A percentile compares a stretch with the other conserved stretches of the same genome.
These are phyloP conservation scores for Trichoderma atroviride DNA, from an alignment of 2,329 filamentous ascomycete genomes.

Conservation along the genomic window DNA sequence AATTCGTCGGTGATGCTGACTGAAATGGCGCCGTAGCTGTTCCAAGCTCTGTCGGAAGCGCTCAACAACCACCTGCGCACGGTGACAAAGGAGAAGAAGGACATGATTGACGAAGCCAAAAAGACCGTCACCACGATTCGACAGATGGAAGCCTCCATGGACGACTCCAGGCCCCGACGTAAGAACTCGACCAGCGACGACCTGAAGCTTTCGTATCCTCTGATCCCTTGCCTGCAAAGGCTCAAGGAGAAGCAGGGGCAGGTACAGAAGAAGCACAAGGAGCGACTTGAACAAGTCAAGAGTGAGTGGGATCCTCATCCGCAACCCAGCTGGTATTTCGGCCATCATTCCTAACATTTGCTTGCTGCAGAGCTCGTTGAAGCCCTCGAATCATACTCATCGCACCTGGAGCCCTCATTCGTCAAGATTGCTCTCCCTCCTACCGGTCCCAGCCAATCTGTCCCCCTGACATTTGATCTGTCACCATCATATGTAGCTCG, in stretches of 20 bases:
- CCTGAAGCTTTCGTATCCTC: constrained; percentile 78
- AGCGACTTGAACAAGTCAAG: constrained; percentile 93
- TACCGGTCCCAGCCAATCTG: constrained; percentile 71
- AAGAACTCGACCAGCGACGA: constrained; percentile 69
- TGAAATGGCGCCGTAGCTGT: constrained; percentile 63
- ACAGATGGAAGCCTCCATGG: constrained; percentile 90
- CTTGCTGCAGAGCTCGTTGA: constrained; percentile 74
- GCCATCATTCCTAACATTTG: not conserved
- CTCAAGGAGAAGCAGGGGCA: constrained; percentile 86
- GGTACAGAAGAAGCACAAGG: constrained; percentile 79
- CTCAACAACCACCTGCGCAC: constrained; percentile 85
- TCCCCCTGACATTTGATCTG: constrained; percentile 87
- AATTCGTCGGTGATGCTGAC: not conserved
- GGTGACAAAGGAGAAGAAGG: constrained; percentile 86
- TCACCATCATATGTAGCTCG: constrained; percentile 84
- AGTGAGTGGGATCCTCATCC: constrained; percentile 58
- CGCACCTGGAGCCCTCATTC: constrained; percentile 88
- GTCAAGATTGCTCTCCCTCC: constrained; percentile 84
- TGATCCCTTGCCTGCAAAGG: constrained; percentile 74
- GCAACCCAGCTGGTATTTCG: not conserved
- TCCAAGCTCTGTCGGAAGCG: constrained; percentile 86
- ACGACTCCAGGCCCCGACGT: constrained; percentile 69
- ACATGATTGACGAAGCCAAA: constrained; percentile 86
- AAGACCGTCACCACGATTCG: constrained; percentile 81
- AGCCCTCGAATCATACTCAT: constrained; percentile 93